A percentile compares a stretch with the other conserved stretches of the same genome.
phyloP scores from a whole-genome alignment of 192 early-diverging fungal genomes.

The Podochytrium sp. region DNA sequence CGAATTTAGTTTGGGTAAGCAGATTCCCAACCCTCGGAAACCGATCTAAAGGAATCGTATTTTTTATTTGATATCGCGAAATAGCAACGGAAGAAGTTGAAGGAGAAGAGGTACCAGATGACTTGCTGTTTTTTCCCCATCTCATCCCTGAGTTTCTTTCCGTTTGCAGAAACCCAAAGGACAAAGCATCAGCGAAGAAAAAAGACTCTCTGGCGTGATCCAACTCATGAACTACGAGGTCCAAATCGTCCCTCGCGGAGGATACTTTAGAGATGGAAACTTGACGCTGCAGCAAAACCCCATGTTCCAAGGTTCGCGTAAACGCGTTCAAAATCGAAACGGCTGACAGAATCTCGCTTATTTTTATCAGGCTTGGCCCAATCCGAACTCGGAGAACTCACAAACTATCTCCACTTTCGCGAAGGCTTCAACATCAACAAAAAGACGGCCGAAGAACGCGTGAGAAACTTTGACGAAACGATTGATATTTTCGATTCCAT shows the following conservation, averaged over 20 bases:
- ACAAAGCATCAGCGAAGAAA: slow-evolving; percentile 52
- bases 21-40: neutral
- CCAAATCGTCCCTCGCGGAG: slow-evolving; percentile 57
- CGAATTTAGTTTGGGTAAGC: slow-evolving; percentile 47
- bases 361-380: slow-evolving; percentile 38
- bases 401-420: slow-evolving; percentile 58
- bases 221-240: slow-evolving; percentile 55
- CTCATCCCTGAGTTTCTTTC: neutral
- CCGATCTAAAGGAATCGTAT: neutral
- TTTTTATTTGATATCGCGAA: neutral
- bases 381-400: slow-evolving; percentile 47
- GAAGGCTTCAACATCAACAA: slow-evolving; percentile 58
- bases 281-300: slow-evolving; percentile 46
- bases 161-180: slow-evolving; percentile 24
- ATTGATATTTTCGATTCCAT: slow-evolving; percentile 63
- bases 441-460: slow-evolving; percentile 48
- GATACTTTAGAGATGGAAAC: slow-evolving; percentile 52
- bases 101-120: slow-evolving; percentile 35
- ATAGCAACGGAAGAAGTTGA: slow-evolving; percentile 13
- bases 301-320: slow-evolving; percentile 45
- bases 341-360: neutral
- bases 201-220: slow-evolving; percentile 49
- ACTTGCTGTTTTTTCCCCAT: neutral
- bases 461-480: slow-evolving; percentile 50
- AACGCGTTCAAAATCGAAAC: neutral